Evolutionary conservation across 1,284 basidiomycete genomes (phyloP).

Genomic region (Trichosporon sp.): DNA sequence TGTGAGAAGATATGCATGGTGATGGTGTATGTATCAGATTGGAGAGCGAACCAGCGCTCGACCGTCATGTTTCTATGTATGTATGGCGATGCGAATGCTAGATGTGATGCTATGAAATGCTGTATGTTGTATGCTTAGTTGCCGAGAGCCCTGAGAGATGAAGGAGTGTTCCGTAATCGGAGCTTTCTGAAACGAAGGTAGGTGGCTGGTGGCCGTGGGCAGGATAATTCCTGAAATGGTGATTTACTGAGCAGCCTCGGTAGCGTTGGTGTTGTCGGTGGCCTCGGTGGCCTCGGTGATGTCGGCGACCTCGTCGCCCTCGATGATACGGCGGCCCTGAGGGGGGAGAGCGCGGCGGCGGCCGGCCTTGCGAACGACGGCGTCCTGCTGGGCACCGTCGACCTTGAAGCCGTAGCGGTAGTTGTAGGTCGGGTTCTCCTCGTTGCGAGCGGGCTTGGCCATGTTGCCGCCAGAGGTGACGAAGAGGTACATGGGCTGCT

Average conservation of each 20-base stretch:
- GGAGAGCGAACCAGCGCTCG: not conserved
- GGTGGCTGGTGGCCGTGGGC: not conserved
- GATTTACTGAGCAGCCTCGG: not conserved
- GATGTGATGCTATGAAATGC: not conserved
- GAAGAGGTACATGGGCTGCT: conserved; percentile 10
- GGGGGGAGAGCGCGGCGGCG: not conserved
- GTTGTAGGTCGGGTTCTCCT: conserved; percentile 4
- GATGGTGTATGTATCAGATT: not conserved
- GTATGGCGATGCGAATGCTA: not conserved
- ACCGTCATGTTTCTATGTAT: not conserved
- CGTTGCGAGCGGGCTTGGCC: not conserved
- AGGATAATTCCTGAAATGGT: not conserved
- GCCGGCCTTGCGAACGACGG: not conserved
- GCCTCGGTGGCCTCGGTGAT: not conserved
- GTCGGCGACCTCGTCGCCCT: not conserved
- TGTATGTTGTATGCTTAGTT: not conserved
- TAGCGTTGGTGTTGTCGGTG: not conserved
- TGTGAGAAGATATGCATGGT: not conserved
- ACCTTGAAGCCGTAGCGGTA: not conserved
- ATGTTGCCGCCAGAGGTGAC: not conserved
- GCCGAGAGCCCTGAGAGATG: not conserved
- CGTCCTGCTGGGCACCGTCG: conserved; percentile 2
- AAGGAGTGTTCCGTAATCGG: not conserved
- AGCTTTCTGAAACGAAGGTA: not conserved
- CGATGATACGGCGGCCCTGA: not conserved